Conservation (phyloP, 192 early-diverging fungal genomes). For the Pilaira anomala region DNA sequence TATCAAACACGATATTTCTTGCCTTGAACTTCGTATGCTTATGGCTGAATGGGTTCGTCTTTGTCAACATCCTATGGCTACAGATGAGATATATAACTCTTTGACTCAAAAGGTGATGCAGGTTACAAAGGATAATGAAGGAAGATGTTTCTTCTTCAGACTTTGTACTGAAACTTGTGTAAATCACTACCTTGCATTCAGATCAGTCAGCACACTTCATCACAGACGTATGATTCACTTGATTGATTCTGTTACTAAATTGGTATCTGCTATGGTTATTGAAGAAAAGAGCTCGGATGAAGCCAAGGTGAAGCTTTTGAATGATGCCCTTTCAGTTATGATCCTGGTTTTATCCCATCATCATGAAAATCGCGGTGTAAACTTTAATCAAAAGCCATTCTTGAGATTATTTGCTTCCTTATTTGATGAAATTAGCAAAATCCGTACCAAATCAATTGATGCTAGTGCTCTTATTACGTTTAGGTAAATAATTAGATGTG, state of each 20-base stretch:
- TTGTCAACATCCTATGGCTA: constrained; percentile 69
- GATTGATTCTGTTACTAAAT: constrained; percentile 86
- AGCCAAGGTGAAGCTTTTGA: constrained; percentile 64
- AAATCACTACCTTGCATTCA: constrained; percentile 64
- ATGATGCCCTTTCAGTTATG: constrained; percentile 83
- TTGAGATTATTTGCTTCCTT: constrained; percentile 85
- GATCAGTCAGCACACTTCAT: constrained; percentile 34
- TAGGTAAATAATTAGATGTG: constrained; percentile 20
- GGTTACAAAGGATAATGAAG: constrained; percentile 65
- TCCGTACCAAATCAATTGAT: constrained; percentile 7
- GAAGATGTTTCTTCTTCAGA: constrained; percentile 87
- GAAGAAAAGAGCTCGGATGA: constrained; percentile 47
- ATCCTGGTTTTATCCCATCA: constrained; percentile 78
- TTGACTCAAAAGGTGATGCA: constrained; percentile 46
- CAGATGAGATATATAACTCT: constrained; percentile 59
- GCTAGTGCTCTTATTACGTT: constrained; percentile 19
- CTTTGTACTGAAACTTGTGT: constrained; percentile 83
- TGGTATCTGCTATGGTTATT: constrained; percentile 74
- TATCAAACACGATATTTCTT: constrained; percentile 26
- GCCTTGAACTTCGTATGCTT: constrained; percentile 49
- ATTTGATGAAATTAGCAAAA: constrained; percentile 66
- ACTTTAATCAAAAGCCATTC: constrained; percentile 90
- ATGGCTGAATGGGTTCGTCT: constrained; percentile 81
- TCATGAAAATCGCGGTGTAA: constrained; percentile 69
- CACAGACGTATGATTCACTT: constrained; percentile 63